phyloP scores from a whole-genome alignment of 306 rosid species.

The Trichosanthes cucumerina region DNA sequence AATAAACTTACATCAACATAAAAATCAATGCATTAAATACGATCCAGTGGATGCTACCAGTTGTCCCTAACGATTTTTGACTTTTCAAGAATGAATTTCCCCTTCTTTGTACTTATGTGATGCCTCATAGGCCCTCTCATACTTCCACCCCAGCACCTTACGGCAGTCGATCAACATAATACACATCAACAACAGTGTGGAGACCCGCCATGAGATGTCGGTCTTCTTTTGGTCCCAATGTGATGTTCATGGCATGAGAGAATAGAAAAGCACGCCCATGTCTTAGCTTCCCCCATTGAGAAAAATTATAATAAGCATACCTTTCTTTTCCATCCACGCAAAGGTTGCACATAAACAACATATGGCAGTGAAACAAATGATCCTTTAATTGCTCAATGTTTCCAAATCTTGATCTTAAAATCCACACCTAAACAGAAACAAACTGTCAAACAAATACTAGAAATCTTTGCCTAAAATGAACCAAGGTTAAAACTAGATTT shows the following conservation, averaged over 20 bases:
- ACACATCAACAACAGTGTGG: conserved; percentile 87
- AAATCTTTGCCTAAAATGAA: too few relatives aligned
- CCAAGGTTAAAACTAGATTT: too few relatives aligned
- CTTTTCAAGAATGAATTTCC: conserved; percentile 86
- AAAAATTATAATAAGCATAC: too few relatives aligned
- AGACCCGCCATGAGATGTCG: conserved; percentile 87
- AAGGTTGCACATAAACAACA: too few relatives aligned
- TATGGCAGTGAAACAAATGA: too few relatives aligned
- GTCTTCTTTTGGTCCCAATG: conserved; percentile 80
- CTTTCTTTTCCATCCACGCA: too few relatives aligned
- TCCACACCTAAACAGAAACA: too few relatives aligned
- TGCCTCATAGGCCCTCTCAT: conserved; percentile 77
- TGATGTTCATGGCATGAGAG: conserved; percentile 84
- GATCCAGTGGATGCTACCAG: conserved; percentile 51
- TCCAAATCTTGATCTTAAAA: too few relatives aligned
- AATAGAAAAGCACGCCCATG: conserved; percentile 91
- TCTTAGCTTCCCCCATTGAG: conserved; percentile 70
- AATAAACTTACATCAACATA: conserved; percentile 20
- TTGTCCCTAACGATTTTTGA: conserved; percentile 83
- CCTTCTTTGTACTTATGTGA: conserved; percentile 98
- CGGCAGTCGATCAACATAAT: conserved; percentile 77
- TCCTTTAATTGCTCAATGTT: too few relatives aligned
- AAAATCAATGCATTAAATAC: conserved; percentile 24
- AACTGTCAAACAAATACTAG: too few relatives aligned
- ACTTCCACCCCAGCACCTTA: conserved; percentile 92